Evolutionary conservation across 179 eudicot genomes (phyloP).

Genomic region (Drosera spatulata): DNA sequence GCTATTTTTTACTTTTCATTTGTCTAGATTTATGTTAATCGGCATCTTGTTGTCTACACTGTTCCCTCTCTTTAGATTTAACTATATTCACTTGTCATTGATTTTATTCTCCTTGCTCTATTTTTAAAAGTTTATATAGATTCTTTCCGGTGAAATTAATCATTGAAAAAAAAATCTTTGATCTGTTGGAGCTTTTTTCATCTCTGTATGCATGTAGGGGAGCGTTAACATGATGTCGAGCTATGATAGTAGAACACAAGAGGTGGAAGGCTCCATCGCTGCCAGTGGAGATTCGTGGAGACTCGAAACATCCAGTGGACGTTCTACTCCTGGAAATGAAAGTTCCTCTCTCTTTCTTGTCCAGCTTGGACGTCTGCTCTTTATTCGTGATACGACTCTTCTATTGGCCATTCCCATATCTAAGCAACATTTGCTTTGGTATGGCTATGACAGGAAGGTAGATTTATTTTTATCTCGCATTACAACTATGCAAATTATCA

Average conservation of each 20-base stretch:
- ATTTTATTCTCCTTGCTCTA: no score
- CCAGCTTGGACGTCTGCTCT: slow-evolving; percentile 93
- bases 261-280: slow-evolving; percentile 71
- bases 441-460: slow-evolving; percentile 98
- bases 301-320: slow-evolving; percentile 81
- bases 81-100: no score
- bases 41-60: no score
- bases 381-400: slow-evolving; percentile 88
- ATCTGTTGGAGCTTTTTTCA: not conserved
- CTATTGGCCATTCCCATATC: slow-evolving; percentile 89
- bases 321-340: slow-evolving; percentile 65
- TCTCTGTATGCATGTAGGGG: slow-evolving; percentile 35
- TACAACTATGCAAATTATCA: not conserved
- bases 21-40: no score
- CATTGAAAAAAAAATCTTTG: no score
- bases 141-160: no score
- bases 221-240: slow-evolving; percentile 65
- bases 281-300: slow-evolving; percentile 96
- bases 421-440: slow-evolving; percentile 95
- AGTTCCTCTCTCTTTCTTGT: slow-evolving; percentile 76
- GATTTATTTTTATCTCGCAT: not conserved
- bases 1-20: no score
- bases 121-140: no score
- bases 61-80: no score
- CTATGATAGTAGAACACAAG: slow-evolving; percentile 72